Evolutionary conservation across 768 basidiomycete genomes (phyloP), one percentile per base, ranked within the genome.

Genomic region (Suillus spraguei): DNA sequence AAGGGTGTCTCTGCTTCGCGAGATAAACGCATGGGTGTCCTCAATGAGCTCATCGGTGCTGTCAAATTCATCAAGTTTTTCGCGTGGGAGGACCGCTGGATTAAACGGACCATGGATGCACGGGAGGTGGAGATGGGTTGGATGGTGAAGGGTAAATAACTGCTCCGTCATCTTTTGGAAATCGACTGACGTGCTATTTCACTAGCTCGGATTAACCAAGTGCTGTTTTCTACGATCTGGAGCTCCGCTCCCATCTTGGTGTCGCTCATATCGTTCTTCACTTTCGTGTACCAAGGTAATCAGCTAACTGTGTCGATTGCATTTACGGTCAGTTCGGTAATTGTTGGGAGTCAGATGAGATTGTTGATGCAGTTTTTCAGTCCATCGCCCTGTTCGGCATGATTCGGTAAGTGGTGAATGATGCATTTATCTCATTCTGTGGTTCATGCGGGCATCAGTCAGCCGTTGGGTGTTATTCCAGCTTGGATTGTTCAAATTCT

Each of bases 331-430:
- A 41, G 85, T 78, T 33, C 33, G 24, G 32, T 8, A 9, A 35
- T 50, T 24, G 16, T 22, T 22, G 10, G 36, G 8, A 14, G 20
- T 16, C 62, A 20, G 41, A 39, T 41, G 54, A 13, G 44, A n/a
- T 59, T 33, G 22, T 36, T 41, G 38, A 64, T 44, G 33, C 58
- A 24, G 4, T 42, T 28, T 61, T 22, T 2, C 58, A 89, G 85
- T 81, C 94, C 0, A 90, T 97, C 41, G 85, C 93, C 0, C 74
- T 97, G 49, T 97, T 97, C 75, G 81, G 82, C 53, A 95, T 97
- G 95, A 82, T 97, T 69, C 83, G 87, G 83, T 87, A 68, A n/a
- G 77, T 65, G 65, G 22, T 1, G 8, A 61, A 3, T 39, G 64
- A 47, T 44, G 38, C 32, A 50, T 47, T 41, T 64, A 20, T 35